phyloP scores from a whole-genome alignment of 2,329 filamentous ascomycete species.

The Fusarium buharicum region DNA sequence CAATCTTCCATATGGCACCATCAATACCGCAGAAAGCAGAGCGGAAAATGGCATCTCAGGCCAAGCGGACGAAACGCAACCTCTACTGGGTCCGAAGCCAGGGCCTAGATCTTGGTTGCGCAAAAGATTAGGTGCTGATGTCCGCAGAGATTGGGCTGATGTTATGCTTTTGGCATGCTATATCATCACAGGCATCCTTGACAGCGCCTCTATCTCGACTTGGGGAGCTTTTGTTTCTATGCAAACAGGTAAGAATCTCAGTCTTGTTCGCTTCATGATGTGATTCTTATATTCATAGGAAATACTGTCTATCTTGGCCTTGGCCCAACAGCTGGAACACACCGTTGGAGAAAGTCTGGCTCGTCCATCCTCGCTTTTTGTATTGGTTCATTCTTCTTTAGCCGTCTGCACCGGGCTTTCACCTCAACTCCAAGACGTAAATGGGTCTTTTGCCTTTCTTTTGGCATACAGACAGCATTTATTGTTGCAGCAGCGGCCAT shows the following conservation, averaged over 20 bases:
- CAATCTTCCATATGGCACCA: slow-evolving; percentile 32
- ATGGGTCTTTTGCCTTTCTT: slow-evolving; percentile 72
- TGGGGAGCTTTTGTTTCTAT: slow-evolving; percentile 86
- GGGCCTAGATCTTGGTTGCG: slow-evolving; percentile 33
- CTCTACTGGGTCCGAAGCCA: slow-evolving; percentile 34
- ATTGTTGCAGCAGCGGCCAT: slow-evolving; percentile 64
- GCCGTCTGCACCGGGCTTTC: slow-evolving; percentile 69
- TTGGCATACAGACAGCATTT: slow-evolving; percentile 62
- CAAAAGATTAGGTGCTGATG: slow-evolving; percentile 35
- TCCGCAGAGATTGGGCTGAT: slow-evolving; percentile 69
- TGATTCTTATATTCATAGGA: slow-evolving; percentile 52
- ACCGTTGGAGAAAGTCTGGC: slow-evolving; percentile 66
- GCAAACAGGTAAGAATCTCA: slow-evolving; percentile 72
- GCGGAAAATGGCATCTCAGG: slow-evolving; percentile 14
- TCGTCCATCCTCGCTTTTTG: slow-evolving; percentile 77
- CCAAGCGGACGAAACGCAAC: slow-evolving; percentile 22
- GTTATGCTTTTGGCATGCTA: slow-evolving; percentile 77
- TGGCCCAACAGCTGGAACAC: slow-evolving; percentile 62
- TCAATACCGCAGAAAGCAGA: slow-evolving; percentile 13
- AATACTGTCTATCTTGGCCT: slow-evolving; percentile 85
- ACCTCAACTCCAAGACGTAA: slow-evolving; percentile 64
- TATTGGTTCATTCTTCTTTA: slow-evolving; percentile 76
- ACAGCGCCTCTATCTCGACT: slow-evolving; percentile 79
- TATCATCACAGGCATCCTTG: slow-evolving; percentile 79
- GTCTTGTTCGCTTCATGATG: fast-evolving